Conservation (phyloP, 2,329 filamentous ascomycete species). For the Sphaerostilbella broomeana region DNA sequence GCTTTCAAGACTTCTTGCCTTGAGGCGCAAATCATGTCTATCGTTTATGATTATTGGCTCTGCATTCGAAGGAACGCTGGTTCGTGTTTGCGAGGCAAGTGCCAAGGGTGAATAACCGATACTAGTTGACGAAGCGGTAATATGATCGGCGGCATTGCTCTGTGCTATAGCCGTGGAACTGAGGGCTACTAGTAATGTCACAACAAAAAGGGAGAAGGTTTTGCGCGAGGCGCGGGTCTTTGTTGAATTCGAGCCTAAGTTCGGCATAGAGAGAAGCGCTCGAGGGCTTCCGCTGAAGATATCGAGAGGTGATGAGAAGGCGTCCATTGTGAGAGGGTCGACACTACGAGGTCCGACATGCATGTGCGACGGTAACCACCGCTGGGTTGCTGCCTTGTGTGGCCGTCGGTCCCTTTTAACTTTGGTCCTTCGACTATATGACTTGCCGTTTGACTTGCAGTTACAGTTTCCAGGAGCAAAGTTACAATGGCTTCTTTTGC, state of each 20-base stretch:
- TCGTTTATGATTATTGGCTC: not conserved
- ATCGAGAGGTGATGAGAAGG: not conserved
- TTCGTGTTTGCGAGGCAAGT: not conserved
- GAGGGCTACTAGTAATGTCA: constrained; percentile 8
- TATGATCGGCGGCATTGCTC: constrained; percentile 7
- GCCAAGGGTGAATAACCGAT: not conserved
- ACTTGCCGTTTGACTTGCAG: no score
- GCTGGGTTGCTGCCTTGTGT: not conserved
- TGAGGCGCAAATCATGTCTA: not conserved
- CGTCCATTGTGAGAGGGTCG: not conserved
- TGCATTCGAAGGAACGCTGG: not conserved
- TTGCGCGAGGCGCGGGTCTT: constrained; percentile 5
- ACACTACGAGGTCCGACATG: not conserved
- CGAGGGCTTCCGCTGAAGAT: not conserved
- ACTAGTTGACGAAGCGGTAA: constrained; percentile 3
- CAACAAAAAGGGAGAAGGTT: constrained; percentile 2
- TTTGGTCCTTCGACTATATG: no score
- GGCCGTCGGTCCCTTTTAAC: no score
- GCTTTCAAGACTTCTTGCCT: not conserved
- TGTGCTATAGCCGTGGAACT: constrained; percentile 7
- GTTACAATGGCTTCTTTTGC: no score
- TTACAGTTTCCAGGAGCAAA: no score
- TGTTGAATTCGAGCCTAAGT: not conserved
- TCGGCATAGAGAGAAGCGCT: not conserved
- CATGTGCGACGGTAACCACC: not conserved